A percentile compares a stretch with the other conserved stretches of the same genome.
These are phyloP conservation scores for Pestalotiopsis sp. DNA, from an alignment of 2,329 filamentous ascomycete species.

Conservation along the genomic window DNA sequence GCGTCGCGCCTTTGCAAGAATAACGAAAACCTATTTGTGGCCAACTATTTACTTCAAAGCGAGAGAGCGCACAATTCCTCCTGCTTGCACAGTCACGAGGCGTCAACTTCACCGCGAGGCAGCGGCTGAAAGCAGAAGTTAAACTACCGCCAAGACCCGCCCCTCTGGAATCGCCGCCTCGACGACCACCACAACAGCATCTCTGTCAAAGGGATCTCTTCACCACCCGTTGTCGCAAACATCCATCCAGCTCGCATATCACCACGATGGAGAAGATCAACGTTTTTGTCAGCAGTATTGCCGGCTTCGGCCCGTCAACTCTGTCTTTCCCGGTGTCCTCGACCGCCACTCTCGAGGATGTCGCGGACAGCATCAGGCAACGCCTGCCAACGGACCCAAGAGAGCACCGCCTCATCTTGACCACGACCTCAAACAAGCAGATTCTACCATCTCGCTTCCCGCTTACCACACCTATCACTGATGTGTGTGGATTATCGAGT, in stretches of 20 bases:
- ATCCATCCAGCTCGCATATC: not conserved
- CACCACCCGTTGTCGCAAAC: not conserved
- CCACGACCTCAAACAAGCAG: constrained; percentile 78
- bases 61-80: not conserved
- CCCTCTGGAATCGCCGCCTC: not conserved
- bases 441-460: constrained; percentile 56
- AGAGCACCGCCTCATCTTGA: constrained; percentile 71
- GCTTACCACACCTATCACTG: constrained; percentile 57
- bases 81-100: not conserved
- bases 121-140: not conserved
- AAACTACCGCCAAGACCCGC: not conserved
- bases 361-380: constrained; percentile 65
- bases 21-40: not conserved
- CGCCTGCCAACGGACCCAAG: constrained; percentile 56
- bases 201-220: not conserved
- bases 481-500: constrained; percentile 45
- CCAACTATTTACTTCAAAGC: not conserved
- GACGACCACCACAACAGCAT: not conserved
- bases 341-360: constrained; percentile 66
- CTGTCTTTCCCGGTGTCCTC: constrained; percentile 74
- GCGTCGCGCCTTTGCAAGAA: not conserved
- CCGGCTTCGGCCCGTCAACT: constrained; percentile 81
- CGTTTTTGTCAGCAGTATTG: constrained; percentile 82
- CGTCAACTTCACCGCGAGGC: not conserved
- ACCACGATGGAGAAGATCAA: constrained; percentile 58